Evolutionary conservation across 805 yeast genomes (phyloP).

Genomic region (Suhomyces faveliae): DNA sequence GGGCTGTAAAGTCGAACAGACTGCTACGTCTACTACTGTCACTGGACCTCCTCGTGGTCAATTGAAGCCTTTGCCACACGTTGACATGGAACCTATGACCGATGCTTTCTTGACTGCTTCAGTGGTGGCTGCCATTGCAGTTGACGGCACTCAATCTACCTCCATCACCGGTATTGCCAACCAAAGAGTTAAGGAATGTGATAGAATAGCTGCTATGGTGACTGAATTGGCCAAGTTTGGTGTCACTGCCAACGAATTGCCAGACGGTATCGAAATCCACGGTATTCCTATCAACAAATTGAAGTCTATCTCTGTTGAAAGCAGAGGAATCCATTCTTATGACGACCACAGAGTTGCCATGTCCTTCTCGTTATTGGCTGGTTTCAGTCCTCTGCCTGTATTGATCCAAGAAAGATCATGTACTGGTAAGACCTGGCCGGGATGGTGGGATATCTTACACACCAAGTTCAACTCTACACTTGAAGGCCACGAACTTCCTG

Average conservation of each 20-base stretch:
- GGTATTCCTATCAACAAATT: constrained; percentile 59
- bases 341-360: constrained; percentile 98
- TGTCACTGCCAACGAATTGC: constrained; percentile 76
- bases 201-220: constrained; percentile 94
- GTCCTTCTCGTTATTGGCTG: constrained; percentile 89
- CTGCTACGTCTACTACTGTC: constrained; percentile 85
- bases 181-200: constrained; percentile 97
- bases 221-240: constrained; percentile 87
- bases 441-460: constrained; percentile 97
- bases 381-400: constrained; percentile 62
- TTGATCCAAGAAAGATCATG: constrained; percentile 83
- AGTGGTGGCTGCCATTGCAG: constrained; percentile 93
- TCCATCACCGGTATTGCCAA: constrained; percentile 94
- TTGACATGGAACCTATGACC: constrained; percentile 99
- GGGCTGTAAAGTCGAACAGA: constrained; percentile 90
- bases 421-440: constrained; percentile 99
- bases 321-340: constrained; percentile 68
- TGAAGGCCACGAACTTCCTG: constrained; percentile 66
- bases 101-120: constrained; percentile 97
- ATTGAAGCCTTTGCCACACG: constrained; percentile 65
- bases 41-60: constrained; percentile 77
- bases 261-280: constrained; percentile 86
- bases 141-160: constrained; percentile 49
- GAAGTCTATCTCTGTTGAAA: constrained; percentile 48
- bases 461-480: constrained; percentile 60